phyloP scores from a whole-genome alignment of 306 rosid species.

The Quercus gilva region DNA sequence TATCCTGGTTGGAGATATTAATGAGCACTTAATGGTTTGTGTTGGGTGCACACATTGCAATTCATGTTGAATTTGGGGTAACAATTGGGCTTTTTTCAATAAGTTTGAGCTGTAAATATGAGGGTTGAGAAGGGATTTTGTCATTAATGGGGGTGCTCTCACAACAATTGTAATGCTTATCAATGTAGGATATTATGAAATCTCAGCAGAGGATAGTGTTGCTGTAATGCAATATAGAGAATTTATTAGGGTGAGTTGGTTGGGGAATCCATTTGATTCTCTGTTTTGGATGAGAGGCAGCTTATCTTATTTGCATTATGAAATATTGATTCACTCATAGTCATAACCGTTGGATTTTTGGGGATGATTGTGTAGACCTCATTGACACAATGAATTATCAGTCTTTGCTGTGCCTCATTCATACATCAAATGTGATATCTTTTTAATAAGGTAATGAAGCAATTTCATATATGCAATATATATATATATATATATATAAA shows the following conservation, averaged over 20 bases:
- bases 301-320: too few relatives aligned
- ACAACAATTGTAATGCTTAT: not conserved
- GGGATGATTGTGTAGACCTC: not conserved
- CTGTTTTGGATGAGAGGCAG: too few relatives aligned
- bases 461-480: not conserved
- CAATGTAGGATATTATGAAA: not conserved
- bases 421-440: not conserved
- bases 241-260: too few relatives aligned
- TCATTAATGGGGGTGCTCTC: not conserved
- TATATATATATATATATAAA: too few relatives aligned
- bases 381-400: not conserved
- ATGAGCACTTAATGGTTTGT: not conserved
- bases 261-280: too few relatives aligned
- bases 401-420: not conserved
- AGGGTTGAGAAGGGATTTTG: not conserved
- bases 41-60: too few relatives aligned
- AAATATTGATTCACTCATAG: too few relatives aligned
- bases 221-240: not conserved
- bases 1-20: not conserved
- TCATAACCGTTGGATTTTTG: too few relatives aligned
- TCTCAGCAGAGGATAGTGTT: not conserved
- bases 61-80: too few relatives aligned
- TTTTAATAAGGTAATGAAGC: not conserved
- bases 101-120: not conserved
- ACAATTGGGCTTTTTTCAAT: not conserved